These are phyloP conservation scores for Paraphoma chrysanthemicola DNA, from an alignment of 2,329 filamentous ascomycete species.

Conservation along the genomic window DNA sequence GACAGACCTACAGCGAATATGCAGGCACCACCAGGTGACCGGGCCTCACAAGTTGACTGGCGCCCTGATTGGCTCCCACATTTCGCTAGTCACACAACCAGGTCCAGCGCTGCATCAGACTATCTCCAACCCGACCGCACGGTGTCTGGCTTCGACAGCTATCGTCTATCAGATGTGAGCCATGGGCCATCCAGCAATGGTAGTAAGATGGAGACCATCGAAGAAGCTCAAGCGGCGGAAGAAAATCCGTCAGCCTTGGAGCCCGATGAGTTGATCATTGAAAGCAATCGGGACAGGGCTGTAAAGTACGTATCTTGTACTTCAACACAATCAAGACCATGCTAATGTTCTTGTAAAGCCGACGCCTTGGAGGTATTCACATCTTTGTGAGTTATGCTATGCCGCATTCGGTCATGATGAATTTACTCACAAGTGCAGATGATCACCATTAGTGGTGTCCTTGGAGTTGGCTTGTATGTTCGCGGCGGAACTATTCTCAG, in stretches of 20 bases:
- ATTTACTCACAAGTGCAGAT: slow-evolving; percentile 2
- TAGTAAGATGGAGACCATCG: background rate
- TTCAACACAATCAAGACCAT: background rate
- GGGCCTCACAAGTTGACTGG: background rate
- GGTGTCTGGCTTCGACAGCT: background rate
- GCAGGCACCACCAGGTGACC: background rate
- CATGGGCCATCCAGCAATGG: background rate
- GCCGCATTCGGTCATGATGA: background rate
- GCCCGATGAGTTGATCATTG: background rate
- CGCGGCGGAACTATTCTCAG: slow-evolving; percentile 8
- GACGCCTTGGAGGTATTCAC: slow-evolving; percentile 7
- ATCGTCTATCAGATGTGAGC: background rate
- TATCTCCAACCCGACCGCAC: background rate
- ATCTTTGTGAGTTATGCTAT: slow-evolving; percentile 1
- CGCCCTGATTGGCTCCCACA: slow-evolving; percentile 1
- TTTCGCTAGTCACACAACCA: background rate
- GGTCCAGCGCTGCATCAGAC: background rate
- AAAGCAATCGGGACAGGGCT: slow-evolving; percentile 1
- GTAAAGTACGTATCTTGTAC: background rate
- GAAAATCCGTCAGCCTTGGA: background rate
- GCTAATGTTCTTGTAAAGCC: background rate
- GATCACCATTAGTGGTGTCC: slow-evolving; percentile 10
- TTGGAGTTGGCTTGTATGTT: slow-evolving; percentile 8
- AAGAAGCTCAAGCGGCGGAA: background rate
- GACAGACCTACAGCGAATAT: background rate